Percentiles rank a stretch among this genome's conserved stretches.
Conservation (phyloP, 1,284 basidiomycete genomes). For the Rhodofomes roseus region DNA sequence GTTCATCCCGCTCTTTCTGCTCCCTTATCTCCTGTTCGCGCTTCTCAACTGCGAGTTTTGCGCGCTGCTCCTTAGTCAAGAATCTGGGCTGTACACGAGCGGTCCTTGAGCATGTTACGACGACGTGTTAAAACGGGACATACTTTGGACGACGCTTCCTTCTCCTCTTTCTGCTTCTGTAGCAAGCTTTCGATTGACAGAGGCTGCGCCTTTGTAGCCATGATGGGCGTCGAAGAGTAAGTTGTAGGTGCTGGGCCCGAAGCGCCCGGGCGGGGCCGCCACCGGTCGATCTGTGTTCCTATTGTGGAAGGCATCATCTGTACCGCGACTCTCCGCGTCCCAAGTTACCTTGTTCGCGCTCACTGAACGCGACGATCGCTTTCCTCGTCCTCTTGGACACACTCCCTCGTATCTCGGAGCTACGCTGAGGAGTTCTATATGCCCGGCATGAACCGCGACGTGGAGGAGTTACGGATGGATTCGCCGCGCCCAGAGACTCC, state of each 20-base stretch:
- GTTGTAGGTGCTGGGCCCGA: neutral
- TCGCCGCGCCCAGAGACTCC: conserved; percentile 58
- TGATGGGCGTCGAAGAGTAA: conserved; percentile 20
- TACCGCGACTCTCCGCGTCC: neutral
- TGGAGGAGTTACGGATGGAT: conserved; percentile 34
- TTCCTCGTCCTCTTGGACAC: neutral
- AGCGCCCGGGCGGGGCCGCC: neutral
- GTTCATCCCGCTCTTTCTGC: conserved; percentile 61
- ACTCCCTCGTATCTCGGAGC: neutral
- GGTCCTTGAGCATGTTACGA: neutral
- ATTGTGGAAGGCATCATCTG: neutral
- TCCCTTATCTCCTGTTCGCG: conserved; percentile 76
- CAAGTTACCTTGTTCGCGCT: neutral
- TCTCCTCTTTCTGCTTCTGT: conserved; percentile 82
- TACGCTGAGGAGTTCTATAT: neutral
- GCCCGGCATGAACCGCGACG: conserved; percentile 20
- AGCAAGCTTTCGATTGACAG: conserved; percentile 84
- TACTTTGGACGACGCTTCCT: conserved; percentile 86
- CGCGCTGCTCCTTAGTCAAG: conserved; percentile 83
- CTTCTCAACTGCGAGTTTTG: conserved; percentile 83
- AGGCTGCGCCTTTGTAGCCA: conserved; percentile 47
- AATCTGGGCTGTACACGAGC: conserved; percentile 72
- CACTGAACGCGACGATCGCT: neutral
- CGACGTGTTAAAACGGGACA: conserved; percentile 14
- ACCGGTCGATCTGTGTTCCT: neutral